Percentiles rank a stretch among this genome's conserved stretches.
Conservation (phyloP, 352 stramenopile genomes). For the Phytophthora niederhauseri region DNA sequence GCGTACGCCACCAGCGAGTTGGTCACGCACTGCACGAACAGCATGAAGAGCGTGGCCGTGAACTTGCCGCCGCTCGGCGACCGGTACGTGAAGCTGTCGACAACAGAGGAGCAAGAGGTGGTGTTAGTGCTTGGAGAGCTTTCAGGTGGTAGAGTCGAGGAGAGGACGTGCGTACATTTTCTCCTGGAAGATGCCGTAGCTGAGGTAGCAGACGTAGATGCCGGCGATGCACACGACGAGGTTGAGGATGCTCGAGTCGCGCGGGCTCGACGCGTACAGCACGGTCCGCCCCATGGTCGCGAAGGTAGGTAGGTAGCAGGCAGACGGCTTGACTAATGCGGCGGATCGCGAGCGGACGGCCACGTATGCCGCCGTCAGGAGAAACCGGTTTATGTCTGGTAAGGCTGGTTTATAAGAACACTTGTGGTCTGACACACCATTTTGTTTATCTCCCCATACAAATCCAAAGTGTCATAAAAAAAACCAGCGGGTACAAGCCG, state of each 20-base stretch:
- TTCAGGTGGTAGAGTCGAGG: background rate
- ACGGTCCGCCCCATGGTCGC: slow-evolving; percentile 47
- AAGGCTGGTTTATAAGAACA: background rate
- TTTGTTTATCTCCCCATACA: too few relatives aligned
- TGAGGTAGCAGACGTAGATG: slow-evolving; percentile 94
- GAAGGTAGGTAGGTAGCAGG: background rate
- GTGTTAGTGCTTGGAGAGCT: slow-evolving; percentile 5
- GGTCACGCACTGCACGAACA: slow-evolving; percentile 93
- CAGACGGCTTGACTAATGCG: background rate
- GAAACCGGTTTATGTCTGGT: background rate
- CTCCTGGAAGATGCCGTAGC: slow-evolving; percentile 94
- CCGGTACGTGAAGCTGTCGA: slow-evolving; percentile 85
- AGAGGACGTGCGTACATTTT: slow-evolving; percentile 77
- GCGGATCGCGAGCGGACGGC: background rate
- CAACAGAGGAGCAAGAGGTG: background rate
- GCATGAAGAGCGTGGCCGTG: slow-evolving; percentile 91
- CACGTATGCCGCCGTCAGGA: background rate
- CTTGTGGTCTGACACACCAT: too few relatives aligned
- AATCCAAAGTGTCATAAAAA: too few relatives aligned
- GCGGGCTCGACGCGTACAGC: slow-evolving; percentile 48
- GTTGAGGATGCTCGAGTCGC: slow-evolving; percentile 78
- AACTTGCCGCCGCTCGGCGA: slow-evolving; percentile 87
- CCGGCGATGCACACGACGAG: slow-evolving; percentile 85
- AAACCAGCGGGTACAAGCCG: too few relatives aligned
- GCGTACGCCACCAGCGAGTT: slow-evolving; percentile 88